Conservation (phyloP, 768 basidiomycete species). For the Hygrophorus russula region DNA sequence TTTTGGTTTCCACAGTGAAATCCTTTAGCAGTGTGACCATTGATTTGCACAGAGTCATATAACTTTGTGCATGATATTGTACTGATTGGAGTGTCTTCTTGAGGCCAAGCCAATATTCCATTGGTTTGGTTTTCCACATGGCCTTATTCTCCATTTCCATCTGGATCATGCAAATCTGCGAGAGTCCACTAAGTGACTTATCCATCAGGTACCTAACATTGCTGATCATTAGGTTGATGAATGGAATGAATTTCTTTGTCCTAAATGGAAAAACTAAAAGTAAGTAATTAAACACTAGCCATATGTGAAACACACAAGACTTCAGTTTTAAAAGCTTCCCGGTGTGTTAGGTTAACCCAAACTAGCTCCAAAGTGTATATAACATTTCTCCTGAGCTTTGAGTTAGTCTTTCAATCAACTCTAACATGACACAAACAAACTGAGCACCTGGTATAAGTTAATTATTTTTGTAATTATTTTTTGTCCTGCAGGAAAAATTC, state of each 20-base stretch:
- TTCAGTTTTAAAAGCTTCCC: slow-evolving; percentile 75
- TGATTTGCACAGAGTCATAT: slow-evolving; percentile 76
- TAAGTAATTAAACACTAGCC: neutral
- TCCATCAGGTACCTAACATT: slow-evolving; percentile 98
- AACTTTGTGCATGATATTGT: slow-evolving; percentile 77
- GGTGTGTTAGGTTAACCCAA: slow-evolving; percentile 85
- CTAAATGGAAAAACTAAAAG: slow-evolving; percentile 22
- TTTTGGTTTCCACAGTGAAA: slow-evolving; percentile 86
- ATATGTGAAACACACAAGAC: slow-evolving; percentile 42
- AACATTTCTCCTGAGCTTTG: slow-evolving; percentile 60
- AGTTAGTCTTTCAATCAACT: slow-evolving; percentile 7
- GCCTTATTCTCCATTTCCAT: slow-evolving; percentile 69
- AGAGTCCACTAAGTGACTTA: slow-evolving; percentile 82
- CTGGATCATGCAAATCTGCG: slow-evolving; percentile 82
- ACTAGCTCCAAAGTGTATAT: slow-evolving; percentile 79
- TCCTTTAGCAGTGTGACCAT: slow-evolving; percentile 86
- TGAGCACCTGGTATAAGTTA: slow-evolving; percentile 34
- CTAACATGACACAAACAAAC: slow-evolving; percentile 15
- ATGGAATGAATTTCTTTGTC: slow-evolving; percentile 87
- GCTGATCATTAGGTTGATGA: slow-evolving; percentile 97
- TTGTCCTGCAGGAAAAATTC: neutral
- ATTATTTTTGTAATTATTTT: slow-evolving; percentile 5
- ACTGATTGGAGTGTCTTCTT: slow-evolving; percentile 66
- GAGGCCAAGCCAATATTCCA: slow-evolving; percentile 73
- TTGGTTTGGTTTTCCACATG: slow-evolving; percentile 56